Percentiles rank a stretch among this genome's conserved stretches.
Conservation (phyloP, 495 filamentous ascomycete species). For the Pyrenula aspistea region DNA sequence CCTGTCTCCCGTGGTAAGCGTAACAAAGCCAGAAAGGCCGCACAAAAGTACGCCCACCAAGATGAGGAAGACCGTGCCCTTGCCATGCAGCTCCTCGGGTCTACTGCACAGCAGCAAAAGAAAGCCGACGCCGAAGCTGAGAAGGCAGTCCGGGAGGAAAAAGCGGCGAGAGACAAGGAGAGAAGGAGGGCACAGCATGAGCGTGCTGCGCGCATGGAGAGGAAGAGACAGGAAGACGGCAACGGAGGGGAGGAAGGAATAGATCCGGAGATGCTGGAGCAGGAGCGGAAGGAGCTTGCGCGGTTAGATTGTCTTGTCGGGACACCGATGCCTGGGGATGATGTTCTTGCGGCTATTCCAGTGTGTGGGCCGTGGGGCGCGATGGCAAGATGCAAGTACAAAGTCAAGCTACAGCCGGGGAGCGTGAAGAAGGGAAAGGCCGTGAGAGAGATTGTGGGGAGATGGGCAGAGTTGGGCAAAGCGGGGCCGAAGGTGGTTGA, state of each 20-base stretch:
- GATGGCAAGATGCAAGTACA: conserved; percentile 69
- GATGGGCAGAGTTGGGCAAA: conserved; percentile 51
- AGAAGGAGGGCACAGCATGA: conserved; percentile 71
- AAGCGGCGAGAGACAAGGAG: conserved; percentile 50
- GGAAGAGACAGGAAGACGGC: conserved; percentile 38
- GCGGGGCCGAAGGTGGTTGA: conserved; percentile 28
- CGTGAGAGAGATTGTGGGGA: conserved; percentile 70
- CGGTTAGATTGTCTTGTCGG: conserved; percentile 67
- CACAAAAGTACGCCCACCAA: conserved; percentile 85
- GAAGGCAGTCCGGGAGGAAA: conserved; percentile 44
- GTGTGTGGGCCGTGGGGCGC: conserved; percentile 86
- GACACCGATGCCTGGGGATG: conserved; percentile 65
- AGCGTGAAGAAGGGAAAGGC: conserved; percentile 89
- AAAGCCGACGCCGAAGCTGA: conserved; percentile 36
- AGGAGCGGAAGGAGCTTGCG: conserved; percentile 33
- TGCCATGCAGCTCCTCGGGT: conserved; percentile 72
- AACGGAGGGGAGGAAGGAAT: conserved; percentile 41
- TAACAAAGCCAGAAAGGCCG: conserved; percentile 75
- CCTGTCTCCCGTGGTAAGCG: conserved; percentile 63
- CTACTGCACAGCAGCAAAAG: conserved; percentile 41
- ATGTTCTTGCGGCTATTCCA: conserved; percentile 80
- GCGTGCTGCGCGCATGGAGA: conserved; percentile 49
- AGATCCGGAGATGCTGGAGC: conserved; percentile 32
- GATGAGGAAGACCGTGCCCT: conserved; percentile 83
- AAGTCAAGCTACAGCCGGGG: conserved; percentile 86